Evolutionary conservation across 2,329 filamentous ascomycete genomes (phyloP), one percentile per base, ranked within the genome.

Genomic region (Colletotrichum aenigma): DNA sequence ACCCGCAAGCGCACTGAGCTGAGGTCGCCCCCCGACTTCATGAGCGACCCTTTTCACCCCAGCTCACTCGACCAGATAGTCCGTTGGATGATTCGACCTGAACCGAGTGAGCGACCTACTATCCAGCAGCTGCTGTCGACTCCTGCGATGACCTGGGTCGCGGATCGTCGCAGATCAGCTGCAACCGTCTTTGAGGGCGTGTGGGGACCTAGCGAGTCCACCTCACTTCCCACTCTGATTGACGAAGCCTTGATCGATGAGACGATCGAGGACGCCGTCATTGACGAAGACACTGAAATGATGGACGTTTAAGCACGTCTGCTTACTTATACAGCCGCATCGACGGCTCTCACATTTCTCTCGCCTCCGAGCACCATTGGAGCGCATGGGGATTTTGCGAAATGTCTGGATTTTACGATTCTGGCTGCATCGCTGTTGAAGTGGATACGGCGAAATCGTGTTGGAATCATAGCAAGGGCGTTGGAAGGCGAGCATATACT

Each of bases 181-280:
- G 97, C 97, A n/a, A 98, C 96, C 0, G 93, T 99, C 69, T 99
- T 94, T 80, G 97, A 99, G 86, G 97, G 97, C 77, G 97, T 95
- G 83, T 99, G 96, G 94, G 97, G 97, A 6, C 96, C 96, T 36
- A 93, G 87, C n/a, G 88, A 90, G 68, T 84, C 88, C 66, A 82
- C 87, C 36, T 79, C 84, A 7, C 83, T 85, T 24, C 84, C 84
- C 7, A 83, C 82, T 6, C 60, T 73, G 62, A 77, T 77, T n/a
- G 84, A 86, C 66, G 74, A 70, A 48, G 24, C 74, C 24, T 62
- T 75, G 15, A 61, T 79, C 21, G 83, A 82, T 28, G 77, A 70
- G 38, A 24, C 73, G n/a, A 61, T 79, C 24, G 83, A 82, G 26
- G 77, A 70, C 28, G 26, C 73, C 26, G 61, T 75, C 18, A 58